A percentile compares a stretch with the other conserved stretches of the same genome.
phyloP scores from a whole-genome alignment of 2,329 filamentous ascomycete species.

The Chaetomiaceae sp. region DNA sequence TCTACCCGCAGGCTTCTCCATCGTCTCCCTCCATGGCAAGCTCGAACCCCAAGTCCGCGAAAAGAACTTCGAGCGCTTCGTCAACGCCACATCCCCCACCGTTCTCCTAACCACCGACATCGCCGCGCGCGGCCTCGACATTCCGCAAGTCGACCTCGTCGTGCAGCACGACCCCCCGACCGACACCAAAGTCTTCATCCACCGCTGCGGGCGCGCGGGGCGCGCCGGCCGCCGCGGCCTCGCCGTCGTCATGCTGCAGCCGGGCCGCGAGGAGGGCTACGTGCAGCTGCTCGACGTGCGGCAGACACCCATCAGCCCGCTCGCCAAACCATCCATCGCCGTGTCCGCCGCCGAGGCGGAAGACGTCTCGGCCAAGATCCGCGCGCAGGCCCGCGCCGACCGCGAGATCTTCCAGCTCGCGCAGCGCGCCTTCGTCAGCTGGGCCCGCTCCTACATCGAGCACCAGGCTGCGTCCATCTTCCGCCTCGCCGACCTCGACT shows the following conservation, averaged over 20 bases:
- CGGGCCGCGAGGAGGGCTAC: slow-evolving; percentile 84
- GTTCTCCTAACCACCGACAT: slow-evolving; percentile 90
- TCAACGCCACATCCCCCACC: slow-evolving; percentile 65
- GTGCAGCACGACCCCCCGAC: slow-evolving; percentile 71
- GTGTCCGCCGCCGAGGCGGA: slow-evolving; percentile 58
- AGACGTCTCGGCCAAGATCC: slow-evolving; percentile 26
- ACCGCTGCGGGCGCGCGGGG: slow-evolving; percentile 83
- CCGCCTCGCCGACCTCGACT: slow-evolving; percentile 72
- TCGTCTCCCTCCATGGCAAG: slow-evolving; percentile 87
- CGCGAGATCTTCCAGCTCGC: slow-evolving; percentile 76
- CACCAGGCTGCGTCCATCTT: slow-evolving; percentile 92
- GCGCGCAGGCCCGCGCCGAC: slow-evolving; percentile 43
- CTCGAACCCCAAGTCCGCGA: slow-evolving; percentile 80
- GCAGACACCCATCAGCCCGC: slow-evolving; percentile 70
- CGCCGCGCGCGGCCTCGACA: slow-evolving; percentile 83
- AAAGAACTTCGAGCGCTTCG: slow-evolving; percentile 79
- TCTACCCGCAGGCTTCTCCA: slow-evolving; percentile 59
- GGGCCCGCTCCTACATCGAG: slow-evolving; percentile 85
- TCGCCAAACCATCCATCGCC: slow-evolving; percentile 50
- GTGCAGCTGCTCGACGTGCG: slow-evolving; percentile 78
- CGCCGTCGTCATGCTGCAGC: slow-evolving; percentile 78
- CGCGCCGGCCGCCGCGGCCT: slow-evolving; percentile 81
- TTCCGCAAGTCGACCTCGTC: slow-evolving; percentile 85
- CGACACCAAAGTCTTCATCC: slow-evolving; percentile 75
- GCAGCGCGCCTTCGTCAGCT: slow-evolving; percentile 86